Evolutionary conservation across 2,329 filamentous ascomycete genomes (phyloP), one percentile per base, ranked within the genome.

Genomic region (Chrysoporthe puriensis): DNA sequence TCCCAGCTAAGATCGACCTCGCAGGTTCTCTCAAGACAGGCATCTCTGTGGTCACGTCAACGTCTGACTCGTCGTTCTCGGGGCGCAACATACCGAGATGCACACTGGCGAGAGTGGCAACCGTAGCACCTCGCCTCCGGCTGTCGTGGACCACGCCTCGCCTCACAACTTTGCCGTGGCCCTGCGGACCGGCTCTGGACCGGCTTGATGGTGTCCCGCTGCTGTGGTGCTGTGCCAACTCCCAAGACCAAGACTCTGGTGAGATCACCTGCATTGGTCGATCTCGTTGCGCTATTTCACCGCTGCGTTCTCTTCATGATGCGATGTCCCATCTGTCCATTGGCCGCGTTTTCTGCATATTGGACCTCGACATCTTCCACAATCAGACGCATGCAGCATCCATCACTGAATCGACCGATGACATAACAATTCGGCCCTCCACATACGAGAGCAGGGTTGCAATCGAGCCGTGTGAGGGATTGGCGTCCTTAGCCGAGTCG

Each of bases 381-480:
- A 58, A 58, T 56, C 67, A 67, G 64, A 58, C 36, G 57, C 65
- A 61, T 69, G 65, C 68, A 46, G 56, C 66, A 68, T 63, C 26
- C 58, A 54, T 59, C 59, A 14, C 9, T 36, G 59, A 56, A 46
- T 42, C 61, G 68, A 63, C 68, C 68, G 62, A 58, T 64, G 36
- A 65, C 43, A 68, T 63, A 32, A 34, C 34, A n/a, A 6, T 48
- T 43, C 44, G 43, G 57, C 65, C 68, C 68, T 67, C 68, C 56
- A 62, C 50, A 62, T 46, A 44, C 50, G 66, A 54, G 58, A 5
- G 32, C 60, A 56, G 56, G 46, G 34, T n/a, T 59, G 52, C 52
- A 58, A 48, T 26, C 60, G 54, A 16, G 40, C 54, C n/a, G 46
- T 46, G 44, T 59, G 43, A 63, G 48, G 36, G 52, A 63, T 56